Base-by-base conservation (phyloP, 2,329 filamentous ascomycete species). In the Paecilomyces sp. region DNA sequence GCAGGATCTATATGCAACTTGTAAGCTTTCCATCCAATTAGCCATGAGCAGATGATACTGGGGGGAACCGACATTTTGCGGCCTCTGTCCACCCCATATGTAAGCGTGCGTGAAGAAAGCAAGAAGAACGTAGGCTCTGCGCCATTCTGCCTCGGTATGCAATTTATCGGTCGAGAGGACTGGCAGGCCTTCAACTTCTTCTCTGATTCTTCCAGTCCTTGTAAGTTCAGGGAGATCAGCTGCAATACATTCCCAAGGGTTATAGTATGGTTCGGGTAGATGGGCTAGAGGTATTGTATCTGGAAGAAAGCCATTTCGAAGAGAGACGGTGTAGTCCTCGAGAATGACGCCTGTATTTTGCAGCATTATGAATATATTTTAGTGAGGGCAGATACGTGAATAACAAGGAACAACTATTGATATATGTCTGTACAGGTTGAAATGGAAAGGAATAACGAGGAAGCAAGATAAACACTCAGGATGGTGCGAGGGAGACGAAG, bases 261-360 rank as follows among this genome's bases (percentile, higher is more conserved):
- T 85, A 77, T 96, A 97, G 80, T 96, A 96, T 8, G 87, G 82
- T 68, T 94, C 88, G 15, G 90, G 85, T 15, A 97, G 85, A 55
- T 83, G 81, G 61, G 87, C 85, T 64, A 96, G 80, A 58, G 92
- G 92, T 59, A 88, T 78, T 62, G 87, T 83, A 63, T 88, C 82
- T 2, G 92, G 91, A 58, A 97, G 83, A 77, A 97, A 97, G 68
- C 92, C 92, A 75, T 91, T 87, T 61, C 65, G 63, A 12, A 64
- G 60, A 15, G 71, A 73, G 41, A 74, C 83, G 73, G 87, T 87
- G 77, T 91, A 93, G 70, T 92, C 85, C 72, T 85, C 81, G 62
- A 91, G 81, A 55, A 76, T 61, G 34, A 73, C 60, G 13, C 64
- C 62, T 24, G 67, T 62, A 13, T 65, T 68, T 33, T 12, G 30